Conservation (phyloP, 208 protist species). For the Tritrichomonas foetus region DNA sequence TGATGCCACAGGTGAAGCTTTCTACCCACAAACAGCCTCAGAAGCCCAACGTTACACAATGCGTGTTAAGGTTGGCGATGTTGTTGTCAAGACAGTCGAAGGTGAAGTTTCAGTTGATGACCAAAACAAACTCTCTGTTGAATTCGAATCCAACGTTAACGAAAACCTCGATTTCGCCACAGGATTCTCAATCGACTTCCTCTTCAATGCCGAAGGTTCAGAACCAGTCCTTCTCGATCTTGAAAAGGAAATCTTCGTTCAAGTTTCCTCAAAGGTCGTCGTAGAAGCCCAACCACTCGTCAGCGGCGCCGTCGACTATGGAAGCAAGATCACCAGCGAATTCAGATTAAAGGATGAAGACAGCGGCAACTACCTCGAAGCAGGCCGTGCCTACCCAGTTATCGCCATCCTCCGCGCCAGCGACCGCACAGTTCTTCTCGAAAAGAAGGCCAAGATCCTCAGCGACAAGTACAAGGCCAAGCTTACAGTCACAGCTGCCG, state of each 20-base stretch:
- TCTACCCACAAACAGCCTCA: neutral
- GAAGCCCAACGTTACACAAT: neutral
- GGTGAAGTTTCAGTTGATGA: neutral
- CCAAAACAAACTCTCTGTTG: neutral
- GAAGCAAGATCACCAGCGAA: neutral
- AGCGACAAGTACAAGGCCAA: neutral
- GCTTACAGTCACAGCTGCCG: neutral
- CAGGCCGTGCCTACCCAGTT: neutral
- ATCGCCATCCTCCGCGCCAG: neutral
- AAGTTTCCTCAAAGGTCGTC: neutral
- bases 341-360: neutral
- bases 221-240: neutral
- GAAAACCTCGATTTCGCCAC: constrained; percentile 25
- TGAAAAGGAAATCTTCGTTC: neutral
- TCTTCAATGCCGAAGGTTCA: neutral
- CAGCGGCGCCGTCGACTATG: neutral
- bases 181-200: neutral
- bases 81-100: neutral
- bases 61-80: neutral
- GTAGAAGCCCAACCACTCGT: neutral
- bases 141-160: constrained; percentile 30
- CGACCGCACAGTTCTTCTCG: neutral
- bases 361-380: neutral
- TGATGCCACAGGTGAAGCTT: neutral
- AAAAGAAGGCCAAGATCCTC: neutral